Evolutionary conservation across 2,329 filamentous ascomycete genomes (phyloP), one percentile per base, ranked within the genome.

Genomic region (Tolypocladium pustulatum): DNA sequence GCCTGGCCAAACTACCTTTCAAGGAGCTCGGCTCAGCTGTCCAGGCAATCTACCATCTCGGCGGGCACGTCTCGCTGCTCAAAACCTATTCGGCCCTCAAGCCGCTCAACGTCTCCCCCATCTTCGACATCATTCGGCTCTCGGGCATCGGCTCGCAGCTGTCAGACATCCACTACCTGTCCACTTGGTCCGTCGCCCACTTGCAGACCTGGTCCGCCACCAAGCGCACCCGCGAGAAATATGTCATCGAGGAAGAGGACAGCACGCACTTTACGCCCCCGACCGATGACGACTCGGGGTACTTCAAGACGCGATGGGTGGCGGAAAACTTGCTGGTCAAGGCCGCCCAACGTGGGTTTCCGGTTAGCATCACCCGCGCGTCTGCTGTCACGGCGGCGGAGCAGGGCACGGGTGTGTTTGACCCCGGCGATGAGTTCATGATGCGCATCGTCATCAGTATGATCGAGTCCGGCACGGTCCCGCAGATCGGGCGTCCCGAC

Each of bases 41-140:
- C 13, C 59, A 65, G 30, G 56, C 63, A 13, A 67, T 67, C 57
- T 67, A 67, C 59, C 65, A 67, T 53, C 61, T 66, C n/a, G 66
- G 66, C 34, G 64, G 65, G 22, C 65, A 65, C 38, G 64, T 67
- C 27, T 68, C 65, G 9, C 60, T 68, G 13, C 59, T 68, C 30
- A 65, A 65, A 60, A 64, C 65, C 2, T 68, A 66, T 57, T 55
- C 57, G 20, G 60, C 62, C 30, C 58, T 67, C 49, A 64, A 64
- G 57, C 56, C 59, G 3, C 46, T 60, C 58, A 68, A 68, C 43
- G 65, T 67, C 1, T 55, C 58, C 0, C 63, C 65, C 38, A 62
- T 67, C 30, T 59, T 64, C 20, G 65, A 66, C 61, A 63, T 67
- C 54, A 66, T 68, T 32, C 64, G 63, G 12, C 61, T 68, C 6